These are phyloP conservation scores for Fragaria ananassa DNA, from an alignment of 306 rosid species.

Conservation along the genomic window DNA sequence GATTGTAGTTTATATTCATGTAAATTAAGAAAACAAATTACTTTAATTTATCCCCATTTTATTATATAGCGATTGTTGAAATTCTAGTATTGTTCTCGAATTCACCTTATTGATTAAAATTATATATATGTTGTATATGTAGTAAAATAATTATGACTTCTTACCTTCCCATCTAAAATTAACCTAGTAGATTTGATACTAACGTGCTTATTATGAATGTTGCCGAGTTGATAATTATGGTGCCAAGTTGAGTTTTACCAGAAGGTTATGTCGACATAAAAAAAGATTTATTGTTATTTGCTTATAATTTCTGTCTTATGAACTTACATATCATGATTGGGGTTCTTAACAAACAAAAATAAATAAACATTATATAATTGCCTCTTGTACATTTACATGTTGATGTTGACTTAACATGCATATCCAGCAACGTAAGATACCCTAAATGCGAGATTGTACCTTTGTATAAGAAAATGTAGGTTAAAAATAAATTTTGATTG, in stretches of 20 bases:
- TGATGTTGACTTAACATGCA: slow-evolving; percentile 1
- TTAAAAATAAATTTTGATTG: not conserved
- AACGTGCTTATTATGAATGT: no score
- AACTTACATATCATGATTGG: not conserved
- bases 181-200: no score
- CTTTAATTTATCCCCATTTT: not conserved
- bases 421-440: not conserved
- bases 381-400: not conserved
- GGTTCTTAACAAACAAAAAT: not conserved
- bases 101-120: not conserved
- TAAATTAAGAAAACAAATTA: not conserved
- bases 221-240: no score
- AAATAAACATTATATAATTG: not conserved
- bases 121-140: no score
- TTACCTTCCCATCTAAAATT: not conserved
- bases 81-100: not conserved
- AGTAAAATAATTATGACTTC: not conserved
- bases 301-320: not conserved
- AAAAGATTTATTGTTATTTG: not conserved
- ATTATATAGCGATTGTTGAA: not conserved
- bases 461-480: not conserved
- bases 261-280: not conserved
- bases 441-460: not conserved
- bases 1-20: not conserved
- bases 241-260: no score